phyloP scores from a whole-genome alignment of 2,329 filamentous ascomycete species.

The Dactylellina sp. region DNA sequence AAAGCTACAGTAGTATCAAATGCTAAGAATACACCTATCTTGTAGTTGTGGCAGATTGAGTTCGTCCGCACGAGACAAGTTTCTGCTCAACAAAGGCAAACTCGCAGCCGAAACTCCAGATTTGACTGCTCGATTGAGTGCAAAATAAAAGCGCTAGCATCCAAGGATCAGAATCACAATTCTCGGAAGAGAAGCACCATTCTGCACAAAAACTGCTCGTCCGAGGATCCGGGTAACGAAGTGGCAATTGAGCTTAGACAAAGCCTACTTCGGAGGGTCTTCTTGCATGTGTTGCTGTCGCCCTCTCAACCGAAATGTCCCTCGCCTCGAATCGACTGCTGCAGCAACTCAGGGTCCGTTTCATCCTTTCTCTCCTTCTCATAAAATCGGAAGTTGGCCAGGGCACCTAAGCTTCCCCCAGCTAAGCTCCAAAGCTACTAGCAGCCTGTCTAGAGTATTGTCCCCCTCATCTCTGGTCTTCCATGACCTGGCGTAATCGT shows the following conservation, averaged over 20 bases:
- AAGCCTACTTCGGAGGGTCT: neutral
- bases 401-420: constrained; percentile 6
- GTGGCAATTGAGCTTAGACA: neutral
- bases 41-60: neutral
- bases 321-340: constrained; percentile 13
- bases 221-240: neutral
- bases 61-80: constrained; percentile 16
- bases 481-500: neutral
- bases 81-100: constrained; percentile 19
- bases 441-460: constrained; percentile 6
- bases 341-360: constrained; percentile 41
- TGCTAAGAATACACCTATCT: neutral
- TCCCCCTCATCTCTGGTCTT: neutral
- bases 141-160: neutral
- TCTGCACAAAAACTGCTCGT: too few relatives aligned
- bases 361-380: constrained; percentile 18
- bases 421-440: constrained; percentile 24
- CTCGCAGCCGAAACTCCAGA: constrained; percentile 6
- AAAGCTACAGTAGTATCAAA: neutral
- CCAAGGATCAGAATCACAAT: too few relatives aligned
- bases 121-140: constrained; percentile 16
- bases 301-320: neutral
- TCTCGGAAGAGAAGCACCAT: too few relatives aligned
- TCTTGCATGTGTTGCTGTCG: constrained; percentile 23
- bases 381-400: constrained; percentile 31